phyloP scores from a whole-genome alignment of 805 yeast genomes.

The Debaryomyces prosopidis region DNA sequence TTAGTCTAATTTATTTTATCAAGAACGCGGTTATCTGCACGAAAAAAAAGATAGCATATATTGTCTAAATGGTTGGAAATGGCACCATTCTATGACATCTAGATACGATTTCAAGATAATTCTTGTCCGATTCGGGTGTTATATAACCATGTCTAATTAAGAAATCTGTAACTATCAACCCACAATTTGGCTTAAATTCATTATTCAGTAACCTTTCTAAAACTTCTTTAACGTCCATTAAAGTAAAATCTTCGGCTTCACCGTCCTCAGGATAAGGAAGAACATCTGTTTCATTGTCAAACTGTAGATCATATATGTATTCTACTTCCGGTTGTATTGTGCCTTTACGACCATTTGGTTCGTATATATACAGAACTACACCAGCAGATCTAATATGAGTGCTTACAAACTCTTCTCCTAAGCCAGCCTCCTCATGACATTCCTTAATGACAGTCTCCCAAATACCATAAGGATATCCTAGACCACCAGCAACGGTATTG shows the following conservation, averaged over 20 bases:
- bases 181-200: conserved; percentile 90
- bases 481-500: conserved; percentile 93
- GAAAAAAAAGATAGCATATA: not conserved
- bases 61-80: conserved; percentile 48
- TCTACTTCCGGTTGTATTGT: conserved; percentile 90
- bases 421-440: conserved; percentile 87
- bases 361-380: conserved; percentile 64
- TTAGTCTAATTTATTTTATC: too few relatives aligned
- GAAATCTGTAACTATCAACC: conserved; percentile 75
- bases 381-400: conserved; percentile 55
- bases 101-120: conserved; percentile 57
- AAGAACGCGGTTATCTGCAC: too few relatives aligned
- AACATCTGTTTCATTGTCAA: conserved; percentile 41
- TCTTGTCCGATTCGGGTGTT: conserved; percentile 63
- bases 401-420: conserved; percentile 52
- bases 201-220: conserved; percentile 46
- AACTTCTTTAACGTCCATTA: conserved; percentile 64
- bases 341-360: conserved; percentile 40
- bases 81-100: conserved; percentile 71
- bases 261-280: conserved; percentile 48
- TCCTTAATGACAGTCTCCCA: conserved; percentile 83
- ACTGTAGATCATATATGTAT: conserved; percentile 69
- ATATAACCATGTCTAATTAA: conserved; percentile 81
- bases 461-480: conserved; percentile 77
- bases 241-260: conserved; percentile 71